These are phyloP conservation scores for Phytophthora fragariae DNA, from an alignment of 352 stramenopile species.

Conservation along the genomic window DNA sequence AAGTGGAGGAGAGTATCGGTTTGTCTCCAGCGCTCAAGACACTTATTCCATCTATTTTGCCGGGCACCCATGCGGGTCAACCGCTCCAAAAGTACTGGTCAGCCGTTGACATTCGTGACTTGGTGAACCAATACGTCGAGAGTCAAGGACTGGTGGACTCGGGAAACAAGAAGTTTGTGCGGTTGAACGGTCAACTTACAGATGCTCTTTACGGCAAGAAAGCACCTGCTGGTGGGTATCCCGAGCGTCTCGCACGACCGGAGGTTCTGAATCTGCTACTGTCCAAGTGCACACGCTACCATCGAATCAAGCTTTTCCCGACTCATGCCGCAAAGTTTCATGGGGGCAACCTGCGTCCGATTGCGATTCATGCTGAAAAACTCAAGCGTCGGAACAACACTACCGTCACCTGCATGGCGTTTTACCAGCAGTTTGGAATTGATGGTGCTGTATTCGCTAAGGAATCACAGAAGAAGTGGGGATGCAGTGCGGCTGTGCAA, in stretches of 20 bases:
- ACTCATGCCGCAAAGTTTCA: conserved; percentile 72
- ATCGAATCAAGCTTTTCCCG: conserved; percentile 75
- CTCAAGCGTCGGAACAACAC: conserved; percentile 81
- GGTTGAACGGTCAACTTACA: conserved; percentile 67
- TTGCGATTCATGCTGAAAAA: conserved; percentile 72
- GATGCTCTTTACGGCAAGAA: conserved; percentile 84
- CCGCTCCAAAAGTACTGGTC: conserved; percentile 64
- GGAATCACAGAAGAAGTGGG: conserved; percentile 87
- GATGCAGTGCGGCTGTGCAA: conserved; percentile 69
- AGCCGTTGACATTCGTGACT: conserved; percentile 57
- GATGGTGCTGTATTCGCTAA: conserved; percentile 74
- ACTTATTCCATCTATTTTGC: conserved; percentile 50
- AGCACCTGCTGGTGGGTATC: conserved; percentile 60
- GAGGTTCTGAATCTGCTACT: conserved; percentile 64
- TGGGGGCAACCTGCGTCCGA: conserved; percentile 61
- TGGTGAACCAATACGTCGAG: conserved; percentile 72
- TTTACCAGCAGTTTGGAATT: conserved; percentile 85
- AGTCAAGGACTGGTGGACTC: conserved; percentile 60
- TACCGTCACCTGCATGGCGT: conserved; percentile 72
- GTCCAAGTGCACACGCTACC: conserved; percentile 72
- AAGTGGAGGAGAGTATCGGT: conserved; percentile 74
- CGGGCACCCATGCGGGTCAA: conserved; percentile 23
- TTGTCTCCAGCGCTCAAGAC: conserved; percentile 64
- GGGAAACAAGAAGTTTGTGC: conserved; percentile 74
- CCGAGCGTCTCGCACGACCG: conserved; percentile 58